Percentiles rank a stretch among this genome's conserved stretches.
phyloP scores from a whole-genome alignment of 306 rosid genomes.

The Cercis canadensis region DNA sequence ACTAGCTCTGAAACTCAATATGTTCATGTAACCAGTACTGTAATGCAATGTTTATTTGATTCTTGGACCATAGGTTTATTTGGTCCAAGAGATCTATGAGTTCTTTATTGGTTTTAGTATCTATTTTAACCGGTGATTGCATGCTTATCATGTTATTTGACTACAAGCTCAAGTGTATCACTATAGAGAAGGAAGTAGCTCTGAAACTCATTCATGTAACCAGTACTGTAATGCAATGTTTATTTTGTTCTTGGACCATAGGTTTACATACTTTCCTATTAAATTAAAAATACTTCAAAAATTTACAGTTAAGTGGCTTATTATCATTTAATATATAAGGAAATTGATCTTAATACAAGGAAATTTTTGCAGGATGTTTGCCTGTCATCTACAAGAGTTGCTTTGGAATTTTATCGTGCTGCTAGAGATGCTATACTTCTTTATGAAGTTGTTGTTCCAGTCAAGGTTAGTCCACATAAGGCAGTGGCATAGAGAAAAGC shows the following conservation, averaged over 20 bases:
- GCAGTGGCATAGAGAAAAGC: slow-evolving; percentile 29
- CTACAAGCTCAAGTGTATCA: no score
- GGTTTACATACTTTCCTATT: no score
- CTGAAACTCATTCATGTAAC: no score
- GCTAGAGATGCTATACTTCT: slow-evolving; percentile 90
- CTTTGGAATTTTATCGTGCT: slow-evolving; percentile 87
- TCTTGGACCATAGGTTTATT: no score
- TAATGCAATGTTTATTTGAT: not conserved
- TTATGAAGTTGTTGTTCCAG: slow-evolving; percentile 93
- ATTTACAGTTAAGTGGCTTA: slow-evolving; percentile 17
- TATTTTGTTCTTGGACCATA: no score
- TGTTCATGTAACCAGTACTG: not conserved
- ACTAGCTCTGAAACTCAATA: not conserved
- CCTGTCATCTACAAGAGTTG: slow-evolving; percentile 87
- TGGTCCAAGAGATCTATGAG: no score
- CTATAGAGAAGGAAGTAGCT: no score
- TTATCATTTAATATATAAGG: slow-evolving; percentile 1
- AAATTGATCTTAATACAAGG: slow-evolving; percentile 35
- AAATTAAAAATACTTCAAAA: slow-evolving; percentile 1
- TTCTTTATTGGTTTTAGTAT: no score
- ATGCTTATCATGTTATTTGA: no score
- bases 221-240: no score
- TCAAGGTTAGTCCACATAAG: no score
- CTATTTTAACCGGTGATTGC: no score
- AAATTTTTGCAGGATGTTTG: slow-evolving; percentile 76